phyloP scores from a whole-genome alignment of 768 basidiomycete genomes.

The Scleroderma citrinum region DNA sequence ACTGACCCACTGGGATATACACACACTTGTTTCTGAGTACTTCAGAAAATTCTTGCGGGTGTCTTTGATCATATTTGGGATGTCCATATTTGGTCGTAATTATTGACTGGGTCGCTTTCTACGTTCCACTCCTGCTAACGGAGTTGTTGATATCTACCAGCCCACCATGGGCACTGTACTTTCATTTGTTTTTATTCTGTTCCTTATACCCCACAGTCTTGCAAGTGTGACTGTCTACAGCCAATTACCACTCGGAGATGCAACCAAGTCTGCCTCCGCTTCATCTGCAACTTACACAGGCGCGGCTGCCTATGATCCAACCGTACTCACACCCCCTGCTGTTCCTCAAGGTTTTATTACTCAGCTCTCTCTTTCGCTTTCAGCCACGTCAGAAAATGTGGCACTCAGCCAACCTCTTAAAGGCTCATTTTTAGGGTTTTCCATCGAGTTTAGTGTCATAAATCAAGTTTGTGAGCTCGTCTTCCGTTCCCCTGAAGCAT shows the following conservation, averaged over 20 bases:
- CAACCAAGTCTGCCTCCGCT: conserved; percentile 15
- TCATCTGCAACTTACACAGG: conserved; percentile 20
- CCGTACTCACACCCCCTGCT: conserved; percentile 26
- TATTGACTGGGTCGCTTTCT: too few relatives aligned
- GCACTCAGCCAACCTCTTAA: conserved; percentile 23
- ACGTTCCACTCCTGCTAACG: too few relatives aligned
- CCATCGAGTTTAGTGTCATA: conserved; percentile 57
- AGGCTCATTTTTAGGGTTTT: conserved; percentile 51
- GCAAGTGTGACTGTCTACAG: conserved; percentile 26
- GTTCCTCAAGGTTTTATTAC: conserved; percentile 14
- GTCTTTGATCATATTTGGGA: too few relatives aligned
- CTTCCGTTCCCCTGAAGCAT: not conserved
- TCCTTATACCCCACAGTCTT: not conserved
- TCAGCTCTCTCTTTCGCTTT: conserved; percentile 18
- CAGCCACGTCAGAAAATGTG: conserved; percentile 14
- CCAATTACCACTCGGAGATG: conserved; percentile 16
- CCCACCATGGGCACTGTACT: conserved; percentile 7
- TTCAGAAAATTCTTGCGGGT: too few relatives aligned
- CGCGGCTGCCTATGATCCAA: conserved; percentile 29
- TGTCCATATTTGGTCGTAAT: too few relatives aligned
- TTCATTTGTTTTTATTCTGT: not conserved
- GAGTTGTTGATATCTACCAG: not conserved
- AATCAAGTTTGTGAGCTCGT: conserved; percentile 39
- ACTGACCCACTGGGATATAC: too few relatives aligned
- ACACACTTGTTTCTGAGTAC: too few relatives aligned